Evolutionary conservation across 208 protist species (phyloP).

Genomic region (Trichomonas gallinae): DNA sequence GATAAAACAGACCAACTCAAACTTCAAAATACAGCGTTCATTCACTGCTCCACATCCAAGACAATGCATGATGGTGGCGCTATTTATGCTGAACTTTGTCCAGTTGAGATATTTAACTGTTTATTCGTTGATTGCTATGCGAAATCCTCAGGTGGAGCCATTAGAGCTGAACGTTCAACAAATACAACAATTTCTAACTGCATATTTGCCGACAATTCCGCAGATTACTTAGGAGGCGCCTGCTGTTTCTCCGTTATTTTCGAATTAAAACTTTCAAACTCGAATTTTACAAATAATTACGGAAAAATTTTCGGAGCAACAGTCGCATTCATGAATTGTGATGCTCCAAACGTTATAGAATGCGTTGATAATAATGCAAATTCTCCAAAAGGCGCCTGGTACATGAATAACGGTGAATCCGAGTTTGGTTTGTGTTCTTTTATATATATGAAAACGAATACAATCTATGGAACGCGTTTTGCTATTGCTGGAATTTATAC

Average conservation of each 20-base stretch:
- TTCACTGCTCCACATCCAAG: neutral
- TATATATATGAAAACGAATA: neutral
- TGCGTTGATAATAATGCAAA: neutral
- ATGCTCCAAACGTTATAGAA: neutral
- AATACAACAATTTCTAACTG: neutral
- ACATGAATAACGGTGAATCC: neutral
- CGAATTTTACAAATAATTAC: neutral
- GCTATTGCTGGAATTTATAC: neutral
- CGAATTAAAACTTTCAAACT: neutral
- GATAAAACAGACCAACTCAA: neutral
- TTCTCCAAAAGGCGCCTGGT: neutral
- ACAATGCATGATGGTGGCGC: neutral
- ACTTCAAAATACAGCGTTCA: neutral
- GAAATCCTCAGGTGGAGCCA: neutral
- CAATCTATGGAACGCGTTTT: neutral
- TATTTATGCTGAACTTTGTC: neutral
- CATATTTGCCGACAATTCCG: neutral
- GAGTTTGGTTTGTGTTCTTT: neutral
- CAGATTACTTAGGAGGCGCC: neutral
- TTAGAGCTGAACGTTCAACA: neutral
- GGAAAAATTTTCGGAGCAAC: neutral
- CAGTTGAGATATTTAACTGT: neutral
- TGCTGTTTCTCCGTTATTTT: neutral
- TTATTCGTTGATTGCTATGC: neutral
- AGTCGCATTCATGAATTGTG: neutral